Percentiles rank a stretch among this genome's conserved stretches.
phyloP scores from a whole-genome alignment of 1,284 basidiomycete species.

The Rhizopogon hawkerae region DNA sequence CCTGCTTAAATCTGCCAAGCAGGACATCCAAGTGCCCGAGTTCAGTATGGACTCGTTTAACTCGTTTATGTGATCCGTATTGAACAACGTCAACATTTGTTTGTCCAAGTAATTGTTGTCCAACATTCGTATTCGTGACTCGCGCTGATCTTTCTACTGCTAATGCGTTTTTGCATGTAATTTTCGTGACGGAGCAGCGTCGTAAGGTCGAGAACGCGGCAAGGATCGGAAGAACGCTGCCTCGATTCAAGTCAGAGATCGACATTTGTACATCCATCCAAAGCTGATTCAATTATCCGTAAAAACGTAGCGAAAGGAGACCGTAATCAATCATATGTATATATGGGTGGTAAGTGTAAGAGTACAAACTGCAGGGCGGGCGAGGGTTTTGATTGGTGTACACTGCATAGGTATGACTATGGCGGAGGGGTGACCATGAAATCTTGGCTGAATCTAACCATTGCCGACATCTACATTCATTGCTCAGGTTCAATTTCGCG shows the following conservation, averaged over 20 bases:
- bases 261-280: not conserved
- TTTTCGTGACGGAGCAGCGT: too few species aligned
- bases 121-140: too few species aligned
- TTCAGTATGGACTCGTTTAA: constrained; percentile 71
- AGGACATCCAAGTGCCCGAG: constrained; percentile 77
- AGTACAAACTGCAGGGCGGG: not conserved
- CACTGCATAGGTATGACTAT: not conserved
- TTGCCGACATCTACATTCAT: constrained; percentile 24
- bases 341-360: not conserved
- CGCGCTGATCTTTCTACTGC: too few species aligned
- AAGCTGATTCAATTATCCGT: not conserved
- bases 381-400: not conserved
- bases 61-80: not conserved
- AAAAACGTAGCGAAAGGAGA: not conserved
- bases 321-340: not conserved
- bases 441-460: not conserved
- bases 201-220: too few species aligned
- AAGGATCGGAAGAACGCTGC: too few species aligned
- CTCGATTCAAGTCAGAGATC: too few species aligned
- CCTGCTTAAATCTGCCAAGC: constrained; percentile 81
- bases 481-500: constrained; percentile 62
- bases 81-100: too few species aligned
- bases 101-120: too few species aligned
- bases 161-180: too few species aligned
- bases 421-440: not conserved